phyloP scores from a whole-genome alignment of 2,329 filamentous ascomycete species.

The Ophiostoma pallidulum region DNA sequence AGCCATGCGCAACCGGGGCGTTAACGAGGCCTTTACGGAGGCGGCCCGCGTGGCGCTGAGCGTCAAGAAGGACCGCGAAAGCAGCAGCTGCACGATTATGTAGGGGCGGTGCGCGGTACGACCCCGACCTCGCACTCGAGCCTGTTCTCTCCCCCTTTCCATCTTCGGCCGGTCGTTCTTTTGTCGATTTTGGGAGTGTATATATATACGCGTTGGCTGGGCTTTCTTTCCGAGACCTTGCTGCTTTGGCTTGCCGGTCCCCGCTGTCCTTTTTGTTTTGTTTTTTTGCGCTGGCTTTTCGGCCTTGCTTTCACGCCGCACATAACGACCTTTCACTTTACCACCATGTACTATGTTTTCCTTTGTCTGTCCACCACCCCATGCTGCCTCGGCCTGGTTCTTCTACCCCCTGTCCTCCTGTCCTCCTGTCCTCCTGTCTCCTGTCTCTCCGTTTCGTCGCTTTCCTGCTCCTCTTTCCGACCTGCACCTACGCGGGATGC shows the following conservation, averaged over 20 bases:
- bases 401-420: not conserved
- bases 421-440: not conserved
- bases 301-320: not conserved
- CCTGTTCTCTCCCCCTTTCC: too few species aligned
- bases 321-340: slow-evolving; percentile 6
- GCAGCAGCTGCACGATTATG: slow-evolving; percentile 53
- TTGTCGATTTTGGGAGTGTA: not conserved
- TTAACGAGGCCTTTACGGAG: slow-evolving; percentile 98
- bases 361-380: not conserved
- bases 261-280: not conserved
- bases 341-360: slow-evolving; percentile 2
- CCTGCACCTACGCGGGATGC: too few species aligned
- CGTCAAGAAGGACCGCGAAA: slow-evolving; percentile 56
- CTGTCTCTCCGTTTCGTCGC: not conserved
- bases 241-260: not conserved
- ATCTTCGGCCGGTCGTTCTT: too few species aligned
- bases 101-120: slow-evolving; percentile 27
- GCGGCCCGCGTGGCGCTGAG: slow-evolving; percentile 85
- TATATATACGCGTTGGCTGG: not conserved
- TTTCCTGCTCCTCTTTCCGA: not conserved
- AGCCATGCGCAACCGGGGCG: slow-evolving; percentile 93
- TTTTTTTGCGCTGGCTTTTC: not conserved
- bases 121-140: too few species aligned
- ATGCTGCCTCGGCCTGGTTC: not conserved
- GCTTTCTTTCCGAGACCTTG: slow-evolving; percentile 1